Evolutionary conservation across 352 stramenopile genomes (phyloP).

Genomic region (Poterioochromonas sp.): DNA sequence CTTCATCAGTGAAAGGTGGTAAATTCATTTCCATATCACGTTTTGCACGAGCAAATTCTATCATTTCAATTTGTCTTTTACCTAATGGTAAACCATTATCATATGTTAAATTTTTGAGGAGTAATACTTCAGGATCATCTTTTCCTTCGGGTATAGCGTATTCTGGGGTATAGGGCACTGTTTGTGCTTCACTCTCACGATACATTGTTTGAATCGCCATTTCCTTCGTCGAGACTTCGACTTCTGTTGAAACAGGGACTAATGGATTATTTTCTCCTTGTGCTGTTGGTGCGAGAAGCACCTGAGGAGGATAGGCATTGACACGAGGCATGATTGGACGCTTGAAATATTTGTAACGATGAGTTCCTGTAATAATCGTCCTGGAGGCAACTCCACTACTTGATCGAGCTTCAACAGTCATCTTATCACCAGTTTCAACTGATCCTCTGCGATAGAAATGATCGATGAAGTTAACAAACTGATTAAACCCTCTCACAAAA

Average conservation of each 20-base stretch:
- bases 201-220: slow-evolving; percentile 77
- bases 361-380: slow-evolving; percentile 53
- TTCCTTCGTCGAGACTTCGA: slow-evolving; percentile 52
- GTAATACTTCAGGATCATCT: slow-evolving; percentile 64
- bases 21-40: slow-evolving; percentile 66
- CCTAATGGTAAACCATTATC: slow-evolving; percentile 63
- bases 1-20: slow-evolving; percentile 85
- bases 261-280: slow-evolving; percentile 42
- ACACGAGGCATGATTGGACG: slow-evolving; percentile 73
- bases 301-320: slow-evolving; percentile 66
- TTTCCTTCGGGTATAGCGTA: slow-evolving; percentile 64
- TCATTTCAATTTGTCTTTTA: slow-evolving; percentile 70
- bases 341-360: slow-evolving; percentile 76
- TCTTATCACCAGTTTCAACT: too few species aligned
- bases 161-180: slow-evolving; percentile 79
- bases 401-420: too few species aligned
- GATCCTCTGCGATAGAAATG: too few species aligned
- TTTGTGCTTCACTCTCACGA: slow-evolving; percentile 82
- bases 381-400: not conserved
- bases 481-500: too few species aligned
- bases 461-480: too few species aligned
- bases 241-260: slow-evolving; percentile 45
- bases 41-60: slow-evolving; percentile 74
- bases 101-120: slow-evolving; percentile 60
- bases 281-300: slow-evolving; percentile 61